Base-by-base conservation (phyloP, 148 eudicot genomes). In the Simmondsia chinensis region DNA sequence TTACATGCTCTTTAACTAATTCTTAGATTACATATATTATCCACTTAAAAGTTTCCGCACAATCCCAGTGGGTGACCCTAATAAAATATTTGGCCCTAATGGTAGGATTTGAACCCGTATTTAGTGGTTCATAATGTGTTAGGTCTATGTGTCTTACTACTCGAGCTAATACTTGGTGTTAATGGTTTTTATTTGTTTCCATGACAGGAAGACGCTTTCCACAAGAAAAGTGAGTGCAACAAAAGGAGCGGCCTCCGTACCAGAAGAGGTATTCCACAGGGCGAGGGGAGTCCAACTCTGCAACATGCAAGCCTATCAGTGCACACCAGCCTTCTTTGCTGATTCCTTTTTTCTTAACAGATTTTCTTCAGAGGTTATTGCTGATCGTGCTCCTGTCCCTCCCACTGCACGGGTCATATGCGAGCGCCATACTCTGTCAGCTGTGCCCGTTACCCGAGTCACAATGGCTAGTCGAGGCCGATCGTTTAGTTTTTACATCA, bases 231-330 rank as follows among this genome's bases (percentile, higher is more conserved):
- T 91, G 27, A 71, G 74, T 39, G 94, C 99, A 17, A 72, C 96
- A 12, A 77, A 70, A 25, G 99, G 99, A 59, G 99, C 99, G 11
- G 94, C 83, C 33, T 93, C 96, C 3, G 99, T 93, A 48, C 99
- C 99, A 1, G 96, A 93, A 19, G 96, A 93, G 24, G 94, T 93
- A 36, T 86, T 93, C 71, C 99, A 93, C 80, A 67, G 82, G 60
- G 96, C 99, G 50, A 78, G 67, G 71, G 99, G 99, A 24, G 87
- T 68, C 31, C 94, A 82, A 43, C 57, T 93, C 24, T 86, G 94
- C 78, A 86, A 93, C 71, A 73, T 80, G 18, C 99, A 93, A 53
- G 99, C 99, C n/a, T 64, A 86, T 50, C 96, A 74, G 46, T 93
- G 99, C 52, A 51, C 94, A 14, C 99, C 99, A 0, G 99, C 99